These are phyloP conservation scores for Lotmaria passim DNA, from an alignment of 208 protist genomes.

Conservation along the genomic window DNA sequence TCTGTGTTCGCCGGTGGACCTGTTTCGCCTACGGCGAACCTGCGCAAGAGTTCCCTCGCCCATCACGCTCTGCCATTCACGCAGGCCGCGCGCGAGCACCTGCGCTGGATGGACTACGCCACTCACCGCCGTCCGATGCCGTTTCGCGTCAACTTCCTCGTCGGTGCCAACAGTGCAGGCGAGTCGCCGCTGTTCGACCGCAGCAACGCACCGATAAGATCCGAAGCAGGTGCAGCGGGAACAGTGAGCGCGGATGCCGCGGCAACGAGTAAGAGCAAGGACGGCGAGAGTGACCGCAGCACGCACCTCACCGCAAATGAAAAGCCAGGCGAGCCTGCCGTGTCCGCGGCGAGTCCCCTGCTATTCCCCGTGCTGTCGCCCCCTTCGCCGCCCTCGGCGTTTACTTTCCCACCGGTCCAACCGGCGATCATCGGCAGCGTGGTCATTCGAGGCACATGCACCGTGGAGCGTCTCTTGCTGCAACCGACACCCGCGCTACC, in stretches of 20 bases:
- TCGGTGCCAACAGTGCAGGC: not conserved
- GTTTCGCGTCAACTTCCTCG: conserved; percentile 12
- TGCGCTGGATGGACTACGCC: conserved; percentile 16
- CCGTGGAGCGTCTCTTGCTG: conserved; percentile 28
- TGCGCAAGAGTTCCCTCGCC: not conserved
- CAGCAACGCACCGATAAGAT: not conserved
- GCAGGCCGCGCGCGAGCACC: conserved; percentile 1
- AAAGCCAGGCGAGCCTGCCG: too few species aligned
- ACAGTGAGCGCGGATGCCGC: too few species aligned
- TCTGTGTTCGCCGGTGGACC: not conserved
- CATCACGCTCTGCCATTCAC: not conserved
- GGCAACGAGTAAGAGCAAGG: too few species aligned
- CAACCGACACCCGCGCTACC: not conserved
- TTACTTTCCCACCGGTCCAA: conserved; percentile 10
- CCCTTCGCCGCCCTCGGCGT: not conserved
- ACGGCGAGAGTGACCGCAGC: too few species aligned
- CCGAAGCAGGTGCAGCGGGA: conserved; percentile 2
- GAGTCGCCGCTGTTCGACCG: not conserved
- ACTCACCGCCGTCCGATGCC: conserved; percentile 2
- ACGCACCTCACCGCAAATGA: too few species aligned
- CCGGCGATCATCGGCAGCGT: conserved; percentile 24
- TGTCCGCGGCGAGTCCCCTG: too few species aligned
- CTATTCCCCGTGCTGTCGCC: not conserved
- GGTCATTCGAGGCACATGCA: conserved; percentile 25
- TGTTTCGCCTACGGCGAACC: too few species aligned